A percentile compares a stretch with the other conserved stretches of the same genome.
Evolutionary conservation across 129 eudicot genomes (phyloP).

Genomic region (Sambucus nigra): DNA sequence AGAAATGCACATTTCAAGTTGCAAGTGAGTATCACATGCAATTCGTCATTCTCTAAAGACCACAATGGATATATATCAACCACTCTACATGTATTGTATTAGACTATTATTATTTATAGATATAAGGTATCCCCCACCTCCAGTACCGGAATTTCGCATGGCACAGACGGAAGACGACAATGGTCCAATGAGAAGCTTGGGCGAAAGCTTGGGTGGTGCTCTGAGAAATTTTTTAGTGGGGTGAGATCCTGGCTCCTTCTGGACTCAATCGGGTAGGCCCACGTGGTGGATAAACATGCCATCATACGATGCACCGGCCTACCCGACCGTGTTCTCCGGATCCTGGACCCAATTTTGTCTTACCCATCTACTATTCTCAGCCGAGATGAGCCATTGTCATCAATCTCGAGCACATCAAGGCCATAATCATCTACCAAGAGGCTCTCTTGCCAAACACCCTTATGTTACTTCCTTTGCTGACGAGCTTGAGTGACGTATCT

Average conservation of each 20-base stretch:
- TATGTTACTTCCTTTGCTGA: constrained; percentile 67
- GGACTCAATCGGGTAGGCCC: constrained; percentile 49
- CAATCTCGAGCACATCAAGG: constrained; percentile 90
- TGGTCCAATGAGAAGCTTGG: background rate
- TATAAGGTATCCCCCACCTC: background rate
- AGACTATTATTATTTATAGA: no score
- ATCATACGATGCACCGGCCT: constrained; percentile 85
- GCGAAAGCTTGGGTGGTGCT: constrained; percentile 1
- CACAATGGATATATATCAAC: no score
- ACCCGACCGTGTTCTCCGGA: constrained; percentile 91
- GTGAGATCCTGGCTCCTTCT: constrained; percentile 60
- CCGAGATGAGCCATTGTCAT: constrained; percentile 81
- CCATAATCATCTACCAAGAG: constrained; percentile 79
- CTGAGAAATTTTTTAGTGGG: constrained; percentile 52
- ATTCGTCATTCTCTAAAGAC: no score
- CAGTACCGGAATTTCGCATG: background rate
- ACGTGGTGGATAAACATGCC: constrained; percentile 59
- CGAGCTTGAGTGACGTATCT: constrained; percentile 54
- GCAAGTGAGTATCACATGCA: no score
- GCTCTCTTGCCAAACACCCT: constrained; percentile 61
- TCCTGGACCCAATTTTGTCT: constrained; percentile 76
- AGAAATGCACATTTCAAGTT: no score
- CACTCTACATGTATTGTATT: no score
- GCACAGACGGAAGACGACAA: constrained; percentile 7
- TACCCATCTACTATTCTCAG: constrained; percentile 86